Evolutionary conservation across 2,329 filamentous ascomycete species (phyloP).

Genomic region (Colletotrichum tamarilloi): DNA sequence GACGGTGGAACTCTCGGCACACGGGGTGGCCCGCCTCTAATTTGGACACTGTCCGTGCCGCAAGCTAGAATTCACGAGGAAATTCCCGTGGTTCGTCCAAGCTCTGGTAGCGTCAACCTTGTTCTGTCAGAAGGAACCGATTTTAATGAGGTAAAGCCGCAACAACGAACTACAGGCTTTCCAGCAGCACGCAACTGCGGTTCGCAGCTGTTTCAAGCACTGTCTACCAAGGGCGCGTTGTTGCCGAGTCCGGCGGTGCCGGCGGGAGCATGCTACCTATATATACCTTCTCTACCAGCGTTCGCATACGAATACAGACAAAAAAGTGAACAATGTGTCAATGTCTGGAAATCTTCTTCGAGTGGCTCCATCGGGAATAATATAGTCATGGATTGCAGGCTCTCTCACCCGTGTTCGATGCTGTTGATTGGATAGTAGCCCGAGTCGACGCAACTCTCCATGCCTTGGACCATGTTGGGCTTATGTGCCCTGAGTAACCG

Average conservation of each 20-base stretch:
- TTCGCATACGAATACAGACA: neutral
- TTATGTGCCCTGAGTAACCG: too few species aligned
- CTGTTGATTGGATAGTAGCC: too few species aligned
- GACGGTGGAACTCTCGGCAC: neutral
- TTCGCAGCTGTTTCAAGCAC: neutral
- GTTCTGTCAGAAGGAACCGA: neutral
- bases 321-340: neutral
- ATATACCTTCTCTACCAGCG: neutral
- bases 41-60: neutral
- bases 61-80: neutral
- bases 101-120: neutral
- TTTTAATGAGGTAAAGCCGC: neutral
- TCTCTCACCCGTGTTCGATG: too few species aligned
- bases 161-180: neutral
- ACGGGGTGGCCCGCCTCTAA: neutral
- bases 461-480: too few species aligned
- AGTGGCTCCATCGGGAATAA: too few species aligned
- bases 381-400: too few species aligned
- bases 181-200: too few species aligned
- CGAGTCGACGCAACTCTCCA: too few species aligned
- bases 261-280: neutral
- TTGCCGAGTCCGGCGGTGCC: neutral
- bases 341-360: too few species aligned
- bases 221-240: too few species aligned
- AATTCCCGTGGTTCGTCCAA: neutral